These are phyloP conservation scores for Stentor coeruleus DNA, from an alignment of 73 alveolate genomes.

Conservation along the genomic window DNA sequence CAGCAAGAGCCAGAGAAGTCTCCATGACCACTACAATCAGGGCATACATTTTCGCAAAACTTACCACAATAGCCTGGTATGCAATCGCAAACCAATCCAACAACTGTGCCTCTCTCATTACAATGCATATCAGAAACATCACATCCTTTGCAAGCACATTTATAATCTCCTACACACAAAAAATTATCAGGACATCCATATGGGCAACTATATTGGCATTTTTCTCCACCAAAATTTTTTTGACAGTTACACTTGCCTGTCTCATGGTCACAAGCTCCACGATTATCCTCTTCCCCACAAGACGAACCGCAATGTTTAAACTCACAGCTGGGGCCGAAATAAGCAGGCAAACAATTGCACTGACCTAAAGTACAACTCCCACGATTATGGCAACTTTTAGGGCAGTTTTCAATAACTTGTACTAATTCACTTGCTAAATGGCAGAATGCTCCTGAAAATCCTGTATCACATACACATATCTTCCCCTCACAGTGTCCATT, in stretches of 20 bases:
- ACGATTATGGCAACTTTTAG: neutral
- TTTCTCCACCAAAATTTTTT: neutral
- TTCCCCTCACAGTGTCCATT: neutral
- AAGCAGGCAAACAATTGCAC: slow-evolving; percentile 5
- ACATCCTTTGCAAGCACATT: neutral
- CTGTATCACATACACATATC: neutral
- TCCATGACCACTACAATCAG: slow-evolving; percentile 16
- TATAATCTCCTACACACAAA: neutral
- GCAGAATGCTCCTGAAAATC: neutral
- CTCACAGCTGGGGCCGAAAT: slow-evolving; percentile 19
- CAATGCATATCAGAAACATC: neutral
- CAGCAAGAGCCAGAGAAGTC: slow-evolving; percentile 7
- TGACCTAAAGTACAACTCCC: neutral
- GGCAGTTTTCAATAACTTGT: neutral
- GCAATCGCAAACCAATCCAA: neutral
- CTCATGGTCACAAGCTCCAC: neutral
- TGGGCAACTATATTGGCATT: neutral
- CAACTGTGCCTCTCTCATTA: neutral
- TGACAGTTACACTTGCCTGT: neutral
- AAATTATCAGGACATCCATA: slow-evolving; percentile 1
- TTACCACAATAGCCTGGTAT: slow-evolving; percentile 11
- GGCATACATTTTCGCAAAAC: neutral
- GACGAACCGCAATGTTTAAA: neutral
- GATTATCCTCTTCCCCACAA: neutral
- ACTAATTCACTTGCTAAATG: neutral